Evolutionary conservation across 345 rosid species (phyloP).

Genomic region (Melaleuca quinquenervia): DNA sequence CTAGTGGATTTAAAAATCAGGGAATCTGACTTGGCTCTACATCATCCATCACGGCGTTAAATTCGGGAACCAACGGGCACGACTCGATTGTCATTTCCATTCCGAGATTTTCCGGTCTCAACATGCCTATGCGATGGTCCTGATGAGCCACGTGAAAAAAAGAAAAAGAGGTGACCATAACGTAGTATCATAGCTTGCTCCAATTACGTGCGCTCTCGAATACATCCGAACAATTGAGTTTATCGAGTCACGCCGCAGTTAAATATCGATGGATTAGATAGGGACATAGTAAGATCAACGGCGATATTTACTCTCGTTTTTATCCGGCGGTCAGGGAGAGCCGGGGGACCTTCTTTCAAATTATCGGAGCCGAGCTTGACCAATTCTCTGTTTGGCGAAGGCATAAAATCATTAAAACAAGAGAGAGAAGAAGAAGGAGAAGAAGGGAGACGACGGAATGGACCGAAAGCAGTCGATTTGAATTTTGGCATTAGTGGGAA

Average conservation of each 20-base stretch:
- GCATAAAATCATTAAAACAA: too few relatives aligned
- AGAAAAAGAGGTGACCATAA: background rate
- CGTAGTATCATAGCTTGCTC: background rate
- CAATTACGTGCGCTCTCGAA: background rate
- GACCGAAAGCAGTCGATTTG: background rate
- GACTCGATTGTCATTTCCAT: background rate
- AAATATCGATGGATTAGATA: background rate
- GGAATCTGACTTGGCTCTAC: too few relatives aligned
- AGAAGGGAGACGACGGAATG: background rate
- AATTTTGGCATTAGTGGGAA: background rate
- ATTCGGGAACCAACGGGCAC: background rate
- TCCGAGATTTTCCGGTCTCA: background rate
- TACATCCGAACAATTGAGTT: background rate
- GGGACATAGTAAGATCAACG: background rate
- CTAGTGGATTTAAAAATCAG: too few relatives aligned
- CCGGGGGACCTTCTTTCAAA: background rate
- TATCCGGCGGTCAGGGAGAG: background rate
- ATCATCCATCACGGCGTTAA: background rate
- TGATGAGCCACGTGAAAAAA: background rate
- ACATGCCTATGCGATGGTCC: background rate
- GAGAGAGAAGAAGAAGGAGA: fast-evolving
- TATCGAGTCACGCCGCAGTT: background rate
- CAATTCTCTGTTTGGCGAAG: too few relatives aligned
- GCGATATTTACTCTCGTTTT: background rate
- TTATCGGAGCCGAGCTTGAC: too few relatives aligned